phyloP scores from a whole-genome alignment of 1,284 basidiomycete genomes.

The Ceratobasidium sp. region DNA sequence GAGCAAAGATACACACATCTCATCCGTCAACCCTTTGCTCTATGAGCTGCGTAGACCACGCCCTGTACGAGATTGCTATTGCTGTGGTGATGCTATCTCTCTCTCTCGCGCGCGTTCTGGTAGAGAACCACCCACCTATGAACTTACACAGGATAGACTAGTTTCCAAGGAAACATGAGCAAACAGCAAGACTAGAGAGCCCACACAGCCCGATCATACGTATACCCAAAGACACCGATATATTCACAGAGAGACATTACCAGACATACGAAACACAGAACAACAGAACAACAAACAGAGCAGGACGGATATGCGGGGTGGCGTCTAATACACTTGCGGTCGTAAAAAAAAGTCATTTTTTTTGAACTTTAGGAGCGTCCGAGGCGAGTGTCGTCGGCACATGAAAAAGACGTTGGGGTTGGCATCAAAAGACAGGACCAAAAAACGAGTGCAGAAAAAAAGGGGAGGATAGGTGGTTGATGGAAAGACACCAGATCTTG shows the following conservation, averaged over 20 bases:
- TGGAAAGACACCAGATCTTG: not conserved
- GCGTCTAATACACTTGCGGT: constrained; percentile 9
- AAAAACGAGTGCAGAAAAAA: not conserved
- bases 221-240: not conserved
- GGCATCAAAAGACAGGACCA: not conserved
- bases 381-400: not conserved
- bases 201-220: not conserved
- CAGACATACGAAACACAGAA: constrained; percentile 38
- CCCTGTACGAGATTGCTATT: no score
- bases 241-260: constrained; percentile 31
- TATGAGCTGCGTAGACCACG: no score
- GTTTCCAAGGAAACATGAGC: not conserved
- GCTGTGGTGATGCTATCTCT: no score
- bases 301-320: not conserved
- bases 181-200: no score
- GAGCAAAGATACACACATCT: no score
- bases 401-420: not conserved
- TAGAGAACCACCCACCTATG: no score
- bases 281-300: constrained; percentile 3
- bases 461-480: constrained; percentile 51
- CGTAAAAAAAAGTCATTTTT: not conserved
- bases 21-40: no score
- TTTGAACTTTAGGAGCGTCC: not conserved
- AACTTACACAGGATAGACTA: not conserved
- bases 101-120: no score